phyloP scores from a whole-genome alignment of 495 filamentous ascomycete species.

The Daldinia caldariorum region DNA sequence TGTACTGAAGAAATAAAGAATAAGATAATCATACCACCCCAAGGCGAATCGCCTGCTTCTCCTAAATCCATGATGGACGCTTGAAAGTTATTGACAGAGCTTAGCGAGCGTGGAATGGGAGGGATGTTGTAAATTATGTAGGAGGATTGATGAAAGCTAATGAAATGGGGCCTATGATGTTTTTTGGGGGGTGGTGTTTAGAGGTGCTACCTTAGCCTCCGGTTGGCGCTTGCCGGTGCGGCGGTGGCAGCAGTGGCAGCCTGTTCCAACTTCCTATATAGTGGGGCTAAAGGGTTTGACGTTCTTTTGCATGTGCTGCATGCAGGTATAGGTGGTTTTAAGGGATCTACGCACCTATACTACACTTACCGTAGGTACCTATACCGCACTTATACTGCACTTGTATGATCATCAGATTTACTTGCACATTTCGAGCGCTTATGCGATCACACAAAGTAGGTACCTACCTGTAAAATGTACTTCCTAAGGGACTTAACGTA shows the following conservation, averaged over 20 bases:
- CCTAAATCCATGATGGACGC: slow-evolving; percentile 66
- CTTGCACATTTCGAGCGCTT: neutral
- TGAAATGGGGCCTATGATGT: slow-evolving; percentile 7
- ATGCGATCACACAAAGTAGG: no score
- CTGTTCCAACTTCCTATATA: slow-evolving; percentile 5
- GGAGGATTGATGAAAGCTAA: slow-evolving; percentile 15
- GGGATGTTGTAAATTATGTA: slow-evolving; percentile 19
- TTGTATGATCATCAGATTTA: neutral
- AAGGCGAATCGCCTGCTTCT: slow-evolving; percentile 71
- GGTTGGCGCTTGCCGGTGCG: slow-evolving; percentile 20
- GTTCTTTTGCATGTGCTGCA: neutral
- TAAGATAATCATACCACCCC: slow-evolving; percentile 68
- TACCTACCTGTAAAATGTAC: no score
- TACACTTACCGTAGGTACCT: no score
- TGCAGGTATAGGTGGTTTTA: neutral
- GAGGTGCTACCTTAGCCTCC: slow-evolving; percentile 29
- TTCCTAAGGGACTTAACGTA: no score
- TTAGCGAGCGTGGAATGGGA: slow-evolving; percentile 11
- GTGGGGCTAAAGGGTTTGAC: slow-evolving; percentile 18
- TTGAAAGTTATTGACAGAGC: neutral
- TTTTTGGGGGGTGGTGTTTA: slow-evolving; percentile 6
- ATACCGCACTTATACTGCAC: no score
- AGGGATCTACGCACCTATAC: neutral
- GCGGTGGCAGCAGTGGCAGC: slow-evolving; percentile 31
- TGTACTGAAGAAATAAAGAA: slow-evolving; percentile 19